Base-by-base conservation (phyloP, 75 land plant species). In the Cunninghamia lanceolata region DNA sequence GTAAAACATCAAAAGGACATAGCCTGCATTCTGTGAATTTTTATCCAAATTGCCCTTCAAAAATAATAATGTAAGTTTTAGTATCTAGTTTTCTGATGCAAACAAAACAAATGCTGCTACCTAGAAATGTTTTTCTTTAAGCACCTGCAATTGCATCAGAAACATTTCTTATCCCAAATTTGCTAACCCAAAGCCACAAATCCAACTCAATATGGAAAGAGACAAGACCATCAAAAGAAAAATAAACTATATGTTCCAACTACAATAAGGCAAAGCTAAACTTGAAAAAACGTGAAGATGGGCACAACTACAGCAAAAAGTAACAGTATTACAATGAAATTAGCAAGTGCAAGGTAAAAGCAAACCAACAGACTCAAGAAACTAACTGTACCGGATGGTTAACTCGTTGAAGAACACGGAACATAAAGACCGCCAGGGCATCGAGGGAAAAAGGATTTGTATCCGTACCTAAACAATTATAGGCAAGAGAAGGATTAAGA, bases 1-100 rank as follows among this genome's bases (percentile, higher is more conserved):
- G 90, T 98, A 96, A 91, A 98, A 98, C 99, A 96, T 92, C 47
- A 98, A 88, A 89, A 98, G 91, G 19, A 98, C 99, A 91, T 90
- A 96, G 56, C 99, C 99, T 85, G 96, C 97, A 94, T 98, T 96
- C 86, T 95, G 95, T 81, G 95, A 92, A 83, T 93, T 86, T 87
- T 94, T 93, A 85, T 98, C 99, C 80, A 98, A 94, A 90, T 93
- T 94, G 16, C 99, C 99, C 99, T 98, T 82, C 17, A 89, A 50
- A 84, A 81, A 28, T 2, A 71, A 47, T 17, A 52, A 36, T 7
- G 59, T 5, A 17, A 36, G 43, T 84, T 9, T 52, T 17, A 84
- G 16, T 84, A 32, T n/a, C 36, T 34, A 73, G 75, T 73, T 73
- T 34, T 68, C 28, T n/a, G 25, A 74, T 39, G 32, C 34, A 36